phyloP scores from a whole-genome alignment of 148 eudicot species.

The Vaccinium vitisidaea region DNA sequence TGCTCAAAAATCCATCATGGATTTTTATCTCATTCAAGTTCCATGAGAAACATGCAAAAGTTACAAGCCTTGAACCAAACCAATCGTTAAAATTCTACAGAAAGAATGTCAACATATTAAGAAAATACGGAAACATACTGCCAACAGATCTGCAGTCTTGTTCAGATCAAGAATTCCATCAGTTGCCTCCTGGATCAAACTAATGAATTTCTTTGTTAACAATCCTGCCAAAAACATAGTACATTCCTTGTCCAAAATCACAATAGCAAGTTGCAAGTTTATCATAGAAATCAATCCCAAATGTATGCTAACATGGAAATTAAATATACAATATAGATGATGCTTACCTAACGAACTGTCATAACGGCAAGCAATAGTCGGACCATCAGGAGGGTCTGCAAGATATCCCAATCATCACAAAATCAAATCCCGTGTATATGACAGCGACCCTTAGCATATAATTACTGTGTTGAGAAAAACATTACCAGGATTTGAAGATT shows the following conservation, averaged over 20 bases:
- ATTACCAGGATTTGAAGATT: conserved; percentile 25
- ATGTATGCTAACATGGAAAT: background rate
- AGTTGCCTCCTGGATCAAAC: conserved; percentile 28
- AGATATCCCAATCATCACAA: conserved; percentile 12
- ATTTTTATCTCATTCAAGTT: background rate
- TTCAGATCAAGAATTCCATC: conserved; percentile 52
- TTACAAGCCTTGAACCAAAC: background rate
- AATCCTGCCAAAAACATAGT: conserved; percentile 31
- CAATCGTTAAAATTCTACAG: background rate
- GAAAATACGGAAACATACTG: conserved; percentile 25
- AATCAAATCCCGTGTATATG: background rate
- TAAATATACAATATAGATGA: conserved; percentile 4
- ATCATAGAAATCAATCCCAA: background rate
- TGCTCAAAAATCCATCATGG: background rate
- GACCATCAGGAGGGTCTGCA: conserved; percentile 32
- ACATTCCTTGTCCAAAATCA: conserved; percentile 17
- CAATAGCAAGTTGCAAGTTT: background rate
- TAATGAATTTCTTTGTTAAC: conserved; percentile 46
- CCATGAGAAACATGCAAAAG: conserved; percentile 2
- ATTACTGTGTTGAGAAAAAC: background rate
- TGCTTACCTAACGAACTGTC: conserved; percentile 52
- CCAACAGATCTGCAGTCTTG: conserved; percentile 33
- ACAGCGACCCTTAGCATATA: background rate
- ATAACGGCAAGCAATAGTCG: conserved; percentile 28
- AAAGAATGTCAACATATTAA: background rate